phyloP scores from a whole-genome alignment of 2,329 filamentous ascomycete genomes.

The Colletotrichum sp. region DNA sequence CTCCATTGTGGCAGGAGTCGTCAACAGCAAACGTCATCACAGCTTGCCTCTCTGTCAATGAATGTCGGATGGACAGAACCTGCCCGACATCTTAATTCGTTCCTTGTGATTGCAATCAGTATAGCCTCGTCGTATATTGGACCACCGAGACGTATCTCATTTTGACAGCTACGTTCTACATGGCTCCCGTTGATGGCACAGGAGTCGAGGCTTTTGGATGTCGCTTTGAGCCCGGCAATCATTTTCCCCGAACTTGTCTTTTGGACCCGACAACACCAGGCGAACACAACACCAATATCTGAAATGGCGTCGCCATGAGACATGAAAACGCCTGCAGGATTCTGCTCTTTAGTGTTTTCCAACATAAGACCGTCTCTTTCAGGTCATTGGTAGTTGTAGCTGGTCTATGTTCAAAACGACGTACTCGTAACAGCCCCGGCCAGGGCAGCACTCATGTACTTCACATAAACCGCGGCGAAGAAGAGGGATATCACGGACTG shows the following conservation, averaged over 20 bases:
- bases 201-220: not conserved
- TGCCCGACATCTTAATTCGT: not conserved
- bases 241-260: rapidly evolving
- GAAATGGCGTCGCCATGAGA: not conserved
- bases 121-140: not conserved
- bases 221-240: not conserved
- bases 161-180: not conserved
- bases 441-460: not conserved
- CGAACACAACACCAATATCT: not conserved
- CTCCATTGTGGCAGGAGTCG: not conserved
- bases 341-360: not conserved
- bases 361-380: not conserved
- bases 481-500: not conserved
- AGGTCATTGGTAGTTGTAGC: not conserved
- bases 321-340: not conserved
- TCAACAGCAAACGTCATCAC: not conserved
- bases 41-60: not conserved
- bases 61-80: not conserved
- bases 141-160: not conserved
- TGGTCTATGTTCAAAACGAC: not conserved
- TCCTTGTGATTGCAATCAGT: rapidly evolving
- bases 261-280: not conserved
- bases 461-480: not conserved
- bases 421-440: not conserved
- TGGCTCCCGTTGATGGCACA: not conserved